Percentiles rank a stretch among this genome's conserved stretches.
phyloP scores from a whole-genome alignment of 2,329 filamentous ascomycete species.

The Plenodomus tracheiphilus region DNA sequence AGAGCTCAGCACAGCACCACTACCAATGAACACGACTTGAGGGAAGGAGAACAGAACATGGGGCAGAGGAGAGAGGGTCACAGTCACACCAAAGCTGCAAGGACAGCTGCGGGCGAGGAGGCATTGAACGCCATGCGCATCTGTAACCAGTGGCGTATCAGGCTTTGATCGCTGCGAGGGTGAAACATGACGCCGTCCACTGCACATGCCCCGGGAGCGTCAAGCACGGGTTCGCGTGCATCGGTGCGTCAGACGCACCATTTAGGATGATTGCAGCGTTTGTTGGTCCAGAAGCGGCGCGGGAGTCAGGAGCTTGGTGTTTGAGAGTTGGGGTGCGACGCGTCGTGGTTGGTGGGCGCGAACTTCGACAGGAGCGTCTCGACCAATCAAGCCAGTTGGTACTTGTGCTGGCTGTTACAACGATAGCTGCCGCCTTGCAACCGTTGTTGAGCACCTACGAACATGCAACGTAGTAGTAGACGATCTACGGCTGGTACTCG shows the following conservation, averaged over 20 bases:
- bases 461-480: too few relatives aligned
- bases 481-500: not conserved
- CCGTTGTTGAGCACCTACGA: not conserved
- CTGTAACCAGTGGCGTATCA: conserved; percentile 39
- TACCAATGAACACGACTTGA: conserved; percentile 39
- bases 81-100: conserved; percentile 37
- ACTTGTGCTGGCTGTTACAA: not conserved
- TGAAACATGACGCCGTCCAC: conserved; percentile 29
- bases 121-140: conserved; percentile 42
- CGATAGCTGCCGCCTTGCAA: not conserved
- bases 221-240: conserved; percentile 23
- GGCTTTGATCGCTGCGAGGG: conserved; percentile 12
- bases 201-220: conserved; percentile 14
- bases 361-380: conserved; percentile 14
- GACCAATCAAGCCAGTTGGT: conserved; percentile 24
- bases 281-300: conserved; percentile 9
- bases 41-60: conserved; percentile 28
- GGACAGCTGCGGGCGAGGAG: conserved; percentile 29
- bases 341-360: conserved; percentile 23
- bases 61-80: conserved; percentile 22
- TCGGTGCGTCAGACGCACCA: conserved; percentile 14
- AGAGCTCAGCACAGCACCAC: conserved; percentile 42
- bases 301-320: conserved; percentile 1
- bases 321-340: conserved; percentile 2
- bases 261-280: conserved; percentile 5